phyloP scores from a whole-genome alignment of 495 filamentous ascomycete species.

The Neurospora tetrasperma region DNA sequence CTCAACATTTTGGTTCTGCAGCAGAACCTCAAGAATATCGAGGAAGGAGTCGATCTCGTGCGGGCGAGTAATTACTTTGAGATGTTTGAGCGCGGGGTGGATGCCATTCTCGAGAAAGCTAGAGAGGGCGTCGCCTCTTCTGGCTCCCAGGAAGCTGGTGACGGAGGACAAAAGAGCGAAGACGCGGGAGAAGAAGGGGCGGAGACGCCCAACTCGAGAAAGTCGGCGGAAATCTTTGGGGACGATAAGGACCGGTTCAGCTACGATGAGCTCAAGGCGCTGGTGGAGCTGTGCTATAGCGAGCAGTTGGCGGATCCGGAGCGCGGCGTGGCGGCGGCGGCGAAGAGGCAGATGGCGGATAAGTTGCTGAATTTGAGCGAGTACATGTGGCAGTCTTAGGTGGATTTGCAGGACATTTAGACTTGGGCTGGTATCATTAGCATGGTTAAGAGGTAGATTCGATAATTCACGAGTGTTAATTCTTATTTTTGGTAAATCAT shows the following conservation, averaged over 20 bases:
- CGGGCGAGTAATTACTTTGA: conserved; percentile 68
- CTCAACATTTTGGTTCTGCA: conserved; percentile 89
- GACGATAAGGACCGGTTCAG: conserved; percentile 45
- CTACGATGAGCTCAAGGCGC: conserved; percentile 73
- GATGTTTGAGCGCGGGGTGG: conserved; percentile 68
- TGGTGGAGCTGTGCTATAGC: conserved; percentile 80
- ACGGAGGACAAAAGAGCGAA: conserved; percentile 22
- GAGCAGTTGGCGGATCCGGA: conserved; percentile 63
- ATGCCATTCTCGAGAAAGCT: conserved; percentile 54
- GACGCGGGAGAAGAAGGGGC: background rate
- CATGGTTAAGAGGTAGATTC: background rate
- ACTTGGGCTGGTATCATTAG: background rate
- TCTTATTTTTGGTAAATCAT: background rate
- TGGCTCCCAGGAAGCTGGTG: conserved; percentile 12
- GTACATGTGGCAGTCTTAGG: conserved; percentile 58
- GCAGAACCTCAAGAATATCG: conserved; percentile 90
- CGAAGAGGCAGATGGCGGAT: conserved; percentile 67
- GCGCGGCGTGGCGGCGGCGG: conserved; percentile 61
- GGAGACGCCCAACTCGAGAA: background rate
- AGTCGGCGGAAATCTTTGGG: conserved; percentile 14
- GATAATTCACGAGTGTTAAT: background rate
- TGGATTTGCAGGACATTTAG: background rate
- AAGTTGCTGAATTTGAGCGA: conserved; percentile 66
- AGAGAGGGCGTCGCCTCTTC: conserved; percentile 38
- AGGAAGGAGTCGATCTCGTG: conserved; percentile 56